Evolutionary conservation across 345 rosid genomes (phyloP).

Genomic region (Eucalyptus globulus): DNA sequence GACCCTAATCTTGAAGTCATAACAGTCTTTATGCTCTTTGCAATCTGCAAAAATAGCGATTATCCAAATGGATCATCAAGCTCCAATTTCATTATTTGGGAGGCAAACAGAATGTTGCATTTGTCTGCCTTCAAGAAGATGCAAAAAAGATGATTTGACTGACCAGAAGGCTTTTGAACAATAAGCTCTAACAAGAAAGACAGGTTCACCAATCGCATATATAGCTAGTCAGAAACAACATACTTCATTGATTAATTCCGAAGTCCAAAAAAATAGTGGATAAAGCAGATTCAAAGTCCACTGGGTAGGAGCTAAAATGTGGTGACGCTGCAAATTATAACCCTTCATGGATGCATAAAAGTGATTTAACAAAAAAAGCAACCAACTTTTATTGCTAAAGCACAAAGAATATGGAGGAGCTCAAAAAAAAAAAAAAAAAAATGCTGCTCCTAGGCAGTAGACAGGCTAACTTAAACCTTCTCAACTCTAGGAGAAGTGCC

Average conservation of each 20-base stretch:
- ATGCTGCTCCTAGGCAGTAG: neutral
- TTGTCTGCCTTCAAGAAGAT: neutral
- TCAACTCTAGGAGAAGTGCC: neutral
- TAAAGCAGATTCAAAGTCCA: neutral
- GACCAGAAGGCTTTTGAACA: neutral
- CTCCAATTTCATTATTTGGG: neutral
- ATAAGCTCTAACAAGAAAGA: neutral
- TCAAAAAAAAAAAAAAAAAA: neutral
- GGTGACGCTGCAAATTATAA: neutral
- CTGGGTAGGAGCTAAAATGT: neutral
- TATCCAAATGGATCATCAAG: neutral
- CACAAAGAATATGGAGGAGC: neutral
- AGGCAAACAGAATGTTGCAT: neutral
- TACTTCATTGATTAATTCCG: neutral
- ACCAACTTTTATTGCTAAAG: neutral
- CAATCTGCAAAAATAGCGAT: constrained; percentile 32
- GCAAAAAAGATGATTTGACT: neutral
- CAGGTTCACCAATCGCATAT: neutral
- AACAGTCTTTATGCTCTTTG: constrained; percentile 69
- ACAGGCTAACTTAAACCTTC: neutral
- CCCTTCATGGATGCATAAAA: neutral
- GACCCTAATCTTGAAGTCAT: constrained; percentile 80
- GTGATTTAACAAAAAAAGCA: neutral
- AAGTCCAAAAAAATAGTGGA: neutral
- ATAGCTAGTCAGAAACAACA: neutral